Conservation (phyloP, 805 yeast genomes). For the Candida sakaeoensis region DNA sequence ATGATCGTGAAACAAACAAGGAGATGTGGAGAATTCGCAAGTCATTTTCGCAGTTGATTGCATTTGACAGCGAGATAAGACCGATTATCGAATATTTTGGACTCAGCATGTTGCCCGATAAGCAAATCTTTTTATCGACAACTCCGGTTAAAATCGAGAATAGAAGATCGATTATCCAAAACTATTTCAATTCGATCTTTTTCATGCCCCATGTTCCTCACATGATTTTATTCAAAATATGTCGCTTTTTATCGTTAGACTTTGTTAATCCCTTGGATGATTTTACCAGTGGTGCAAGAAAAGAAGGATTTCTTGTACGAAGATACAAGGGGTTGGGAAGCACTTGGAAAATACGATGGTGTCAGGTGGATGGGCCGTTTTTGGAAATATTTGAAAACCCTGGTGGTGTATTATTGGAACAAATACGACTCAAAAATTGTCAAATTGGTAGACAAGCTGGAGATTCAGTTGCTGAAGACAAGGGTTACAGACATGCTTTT, state of each 20-base stretch:
- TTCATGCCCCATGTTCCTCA: constrained; percentile 56
- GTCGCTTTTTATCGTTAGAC: constrained; percentile 66
- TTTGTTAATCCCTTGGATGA: constrained; percentile 58
- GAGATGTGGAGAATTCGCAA: constrained; percentile 77
- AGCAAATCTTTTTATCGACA: constrained; percentile 49
- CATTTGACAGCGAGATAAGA: constrained; percentile 60
- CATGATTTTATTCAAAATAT: constrained; percentile 47
- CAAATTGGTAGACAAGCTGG: constrained; percentile 53
- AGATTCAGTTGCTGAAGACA: constrained; percentile 40
- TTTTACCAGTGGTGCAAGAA: constrained; percentile 48
- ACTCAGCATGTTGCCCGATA: constrained; percentile 65
- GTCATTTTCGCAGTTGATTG: constrained; percentile 52
- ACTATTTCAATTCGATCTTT: constrained; percentile 56
- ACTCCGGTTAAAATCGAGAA: constrained; percentile 64
- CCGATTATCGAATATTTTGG: constrained; percentile 48
- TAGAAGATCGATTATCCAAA: constrained; percentile 52
- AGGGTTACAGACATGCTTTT: constrained; percentile 59
- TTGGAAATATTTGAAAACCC: constrained; percentile 56
- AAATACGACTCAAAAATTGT: constrained; percentile 45
- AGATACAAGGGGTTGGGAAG: constrained; percentile 61
- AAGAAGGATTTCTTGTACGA: constrained; percentile 64
- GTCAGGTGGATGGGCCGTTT: constrained; percentile 57
- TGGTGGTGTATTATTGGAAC: constrained; percentile 53
- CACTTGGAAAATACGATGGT: constrained; percentile 68
- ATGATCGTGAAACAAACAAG: constrained; percentile 56